Conservation (phyloP, 768 basidiomycete species). For the Termitomyces heimii region DNA sequence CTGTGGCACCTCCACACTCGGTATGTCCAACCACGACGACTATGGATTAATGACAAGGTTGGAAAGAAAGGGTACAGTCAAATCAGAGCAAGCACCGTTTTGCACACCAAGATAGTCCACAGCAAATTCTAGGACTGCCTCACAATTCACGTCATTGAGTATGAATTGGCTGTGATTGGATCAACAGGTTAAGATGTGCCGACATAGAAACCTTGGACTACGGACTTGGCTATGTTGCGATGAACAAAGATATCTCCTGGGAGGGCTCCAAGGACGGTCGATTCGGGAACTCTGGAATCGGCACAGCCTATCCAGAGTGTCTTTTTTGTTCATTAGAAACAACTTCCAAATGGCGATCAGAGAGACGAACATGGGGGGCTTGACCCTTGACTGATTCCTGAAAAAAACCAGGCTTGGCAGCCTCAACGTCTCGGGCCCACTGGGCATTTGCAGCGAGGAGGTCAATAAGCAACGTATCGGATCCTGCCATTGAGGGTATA, state of each 20-base stretch:
- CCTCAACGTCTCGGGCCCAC: slow-evolving; percentile 62
- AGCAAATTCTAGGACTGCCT: slow-evolving; percentile 72
- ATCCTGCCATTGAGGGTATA: slow-evolving; percentile 5
- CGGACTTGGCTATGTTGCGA: slow-evolving; percentile 78
- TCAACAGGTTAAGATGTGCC: neutral
- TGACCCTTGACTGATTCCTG: slow-evolving; percentile 56
- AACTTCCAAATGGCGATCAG: slow-evolving; percentile 4
- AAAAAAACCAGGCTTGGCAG: slow-evolving; percentile 61
- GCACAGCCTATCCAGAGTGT: slow-evolving; percentile 78
- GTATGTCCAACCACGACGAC: slow-evolving; percentile 83
- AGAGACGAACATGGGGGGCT: slow-evolving; percentile 47
- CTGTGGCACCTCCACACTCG: slow-evolving; percentile 71
- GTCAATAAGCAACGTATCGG: slow-evolving; percentile 18
- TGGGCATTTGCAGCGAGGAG: slow-evolving; percentile 48
- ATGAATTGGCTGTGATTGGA: slow-evolving; percentile 57
- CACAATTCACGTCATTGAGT: slow-evolving; percentile 61
- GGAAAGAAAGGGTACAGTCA: slow-evolving; percentile 18
- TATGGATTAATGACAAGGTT: slow-evolving; percentile 27
- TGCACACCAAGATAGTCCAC: slow-evolving; percentile 63
- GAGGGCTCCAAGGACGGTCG: slow-evolving; percentile 56
- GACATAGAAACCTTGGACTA: neutral
- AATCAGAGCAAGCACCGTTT: slow-evolving; percentile 58
- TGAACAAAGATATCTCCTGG: slow-evolving; percentile 84
- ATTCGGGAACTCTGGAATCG: slow-evolving; percentile 83
- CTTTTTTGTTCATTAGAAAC: slow-evolving; percentile 27